Evolutionary conservation across 495 filamentous ascomycete species (phyloP), one percentile per base, ranked within the genome.

Genomic region (Cudoniella acicularis): DNA sequence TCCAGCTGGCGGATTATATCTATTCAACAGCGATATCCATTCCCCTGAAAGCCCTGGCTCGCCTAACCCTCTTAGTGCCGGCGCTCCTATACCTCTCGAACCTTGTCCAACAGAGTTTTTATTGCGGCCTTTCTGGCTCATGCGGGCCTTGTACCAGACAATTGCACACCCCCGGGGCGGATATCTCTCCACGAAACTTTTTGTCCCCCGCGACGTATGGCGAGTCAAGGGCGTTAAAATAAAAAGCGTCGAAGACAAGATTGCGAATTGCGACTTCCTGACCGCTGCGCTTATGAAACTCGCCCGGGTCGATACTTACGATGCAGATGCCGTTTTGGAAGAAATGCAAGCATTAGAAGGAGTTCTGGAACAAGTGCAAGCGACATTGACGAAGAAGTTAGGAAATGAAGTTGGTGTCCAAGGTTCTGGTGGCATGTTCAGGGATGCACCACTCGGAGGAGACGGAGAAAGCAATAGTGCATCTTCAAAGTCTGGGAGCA

Each of bases 321-420:
- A 98, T 69, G 90, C 92, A 1, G 91, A 96, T 64, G 89, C 92
- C 18, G 85, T 98, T 16, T 75, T 95, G 26, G 92, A 96, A 64
- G 94, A 98, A 69, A 96, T 98, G 90, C 90, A 97, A 67, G 77
- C 83, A n/a, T 79, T 98, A 24, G 94, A 98, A 72, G 79, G 76
- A 54, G 79, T 97, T 36, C 79, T 98, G 25, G 94, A 98, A 65
- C 87, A 91, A 66, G 90, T 88, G 0, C 92, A 96, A 70, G 70
- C 79, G 9, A 76, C 78, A 11, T 76, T 98, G 23, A 71, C 84
- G 4, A 92, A 93, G 69, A 96, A 91, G 66, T 79, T 98, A 2
- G 93, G 94, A 16, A 87, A 77, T 60, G 94, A 98, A 64, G 95
- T 98, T 41, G 94, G 94, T 41, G 81, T 91, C 8, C 85, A 89